Conservation (phyloP, 345 rosid species). For the Laguncularia racemosa region DNA sequence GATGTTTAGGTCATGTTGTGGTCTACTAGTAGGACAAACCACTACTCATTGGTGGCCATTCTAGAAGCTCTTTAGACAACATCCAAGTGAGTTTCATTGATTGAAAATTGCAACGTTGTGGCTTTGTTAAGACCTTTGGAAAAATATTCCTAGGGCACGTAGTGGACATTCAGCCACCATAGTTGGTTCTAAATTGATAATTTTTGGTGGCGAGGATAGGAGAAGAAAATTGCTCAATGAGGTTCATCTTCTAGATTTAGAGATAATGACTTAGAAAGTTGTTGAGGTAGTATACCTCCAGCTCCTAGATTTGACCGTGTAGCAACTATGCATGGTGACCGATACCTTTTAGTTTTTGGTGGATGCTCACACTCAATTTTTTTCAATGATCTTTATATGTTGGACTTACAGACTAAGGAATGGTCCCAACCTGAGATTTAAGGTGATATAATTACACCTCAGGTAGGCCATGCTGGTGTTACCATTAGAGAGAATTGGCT, state of each 20-base stretch:
- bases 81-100: constrained; percentile 39
- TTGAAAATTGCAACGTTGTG: background rate
- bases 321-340: constrained; percentile 64
- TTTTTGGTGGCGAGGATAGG: constrained; percentile 94
- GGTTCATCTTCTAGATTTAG: constrained; percentile 66
- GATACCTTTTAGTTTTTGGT: constrained; percentile 74
- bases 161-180: no score
- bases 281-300: constrained; percentile 68
- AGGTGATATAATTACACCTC: constrained; percentile 64
- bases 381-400: no score
- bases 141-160: no score
- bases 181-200: no score
- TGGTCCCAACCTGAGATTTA: no score
- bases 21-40: constrained; percentile 77
- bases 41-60: constrained; percentile 75
- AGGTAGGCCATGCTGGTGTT: constrained; percentile 92
- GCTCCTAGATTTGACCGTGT: constrained; percentile 97
- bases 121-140: no score
- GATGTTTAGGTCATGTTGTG: no score
- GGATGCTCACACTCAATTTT: no score
- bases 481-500: constrained; percentile 77
- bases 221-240: constrained; percentile 77
- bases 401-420: no score
- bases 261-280: constrained; percentile 75
- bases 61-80: constrained; percentile 48